Base-by-base conservation (phyloP, 2,329 filamentous ascomycete genomes). In the Dactylellina parvicollis region DNA sequence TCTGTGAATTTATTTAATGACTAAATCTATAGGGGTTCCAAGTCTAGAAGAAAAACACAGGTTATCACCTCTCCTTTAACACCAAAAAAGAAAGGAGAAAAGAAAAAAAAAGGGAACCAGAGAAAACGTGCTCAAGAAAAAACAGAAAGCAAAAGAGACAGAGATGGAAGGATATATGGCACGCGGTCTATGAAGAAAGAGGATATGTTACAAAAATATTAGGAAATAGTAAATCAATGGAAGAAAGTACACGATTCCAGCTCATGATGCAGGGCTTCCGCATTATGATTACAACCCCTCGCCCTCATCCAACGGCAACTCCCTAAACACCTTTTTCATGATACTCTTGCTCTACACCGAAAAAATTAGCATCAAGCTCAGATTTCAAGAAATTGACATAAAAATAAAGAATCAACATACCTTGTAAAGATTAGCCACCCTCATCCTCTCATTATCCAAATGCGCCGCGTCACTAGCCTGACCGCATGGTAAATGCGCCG, bases 401-500 rank as follows among this genome's bases (percentile, higher is more conserved):
- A 44, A 16, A 34, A 30, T 50, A 28, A 16, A 24, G 12, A 12
- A 34, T 22, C 22, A 64, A 65, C 59, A 30, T 30, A 67, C 77
- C 75, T 96, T 97, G 73, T 92, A 87, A 77, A 99, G 79, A 81
- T 99, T 99, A 77, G 91, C 83, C 64, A 99, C 83, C 57, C 95
- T 85, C 80, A 99, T 83, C n/a, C 95, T 83, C 84, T 99, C 95
- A 78, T 99, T 98, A 79, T 96, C 92, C 81, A 99, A 82, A 85
- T 99, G 95, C 16, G 94, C 95, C 56, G 89, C 89, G 79, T 99
- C 95, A 77, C 92, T 97, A 10, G 94, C 92, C 81, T 97, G 93
- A 0, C 96, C 96, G 78, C 93, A 97, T 0, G 95, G 96, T 32
- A 99, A 82, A 80, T 98, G 93, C 0, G 94, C 94, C 0, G 95